A percentile compares a stretch with the other conserved stretches of the same genome.
Conservation (phyloP, 306 rosid genomes). For the Luffa aegyptiaca region DNA sequence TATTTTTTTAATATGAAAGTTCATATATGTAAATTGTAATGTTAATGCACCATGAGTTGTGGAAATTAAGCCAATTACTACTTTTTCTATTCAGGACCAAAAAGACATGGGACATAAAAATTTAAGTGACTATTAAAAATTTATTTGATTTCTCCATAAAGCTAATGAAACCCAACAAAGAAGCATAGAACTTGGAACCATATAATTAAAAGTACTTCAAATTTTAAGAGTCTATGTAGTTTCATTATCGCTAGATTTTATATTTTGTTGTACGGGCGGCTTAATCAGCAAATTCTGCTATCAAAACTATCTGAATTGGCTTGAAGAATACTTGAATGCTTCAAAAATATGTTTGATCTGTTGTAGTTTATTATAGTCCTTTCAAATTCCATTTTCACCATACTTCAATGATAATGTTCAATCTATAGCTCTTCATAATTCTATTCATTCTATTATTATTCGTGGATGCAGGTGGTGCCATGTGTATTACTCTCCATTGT, state of each 20-base stretch:
- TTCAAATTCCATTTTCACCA: neutral
- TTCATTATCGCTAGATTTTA: neutral
- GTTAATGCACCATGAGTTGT: too few relatives aligned
- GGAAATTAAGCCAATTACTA: too few relatives aligned
- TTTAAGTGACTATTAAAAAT: too few relatives aligned
- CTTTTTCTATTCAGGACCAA: too few relatives aligned
- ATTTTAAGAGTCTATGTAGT: too few relatives aligned
- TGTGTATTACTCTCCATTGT: conserved; percentile 39
- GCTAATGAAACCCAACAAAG: too few relatives aligned
- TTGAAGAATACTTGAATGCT: conserved; percentile 1
- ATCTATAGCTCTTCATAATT: neutral
- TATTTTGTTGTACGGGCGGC: neutral
- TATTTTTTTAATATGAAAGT: too few relatives aligned
- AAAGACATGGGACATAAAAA: too few relatives aligned
- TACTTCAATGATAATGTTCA: neutral
- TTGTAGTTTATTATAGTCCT: neutral
- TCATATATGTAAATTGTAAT: too few relatives aligned
- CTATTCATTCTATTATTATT: neutral
- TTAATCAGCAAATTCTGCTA: neutral
- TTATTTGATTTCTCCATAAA: too few relatives aligned
- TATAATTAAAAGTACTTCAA: too few relatives aligned
- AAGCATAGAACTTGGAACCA: too few relatives aligned
- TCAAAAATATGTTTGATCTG: neutral
- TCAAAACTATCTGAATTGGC: neutral
- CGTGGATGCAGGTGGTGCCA: conserved; percentile 42